Evolutionary conservation across 1,284 basidiomycete species (phyloP), one percentile per base, ranked within the genome.

Genomic region (Puccinia horiana): DNA sequence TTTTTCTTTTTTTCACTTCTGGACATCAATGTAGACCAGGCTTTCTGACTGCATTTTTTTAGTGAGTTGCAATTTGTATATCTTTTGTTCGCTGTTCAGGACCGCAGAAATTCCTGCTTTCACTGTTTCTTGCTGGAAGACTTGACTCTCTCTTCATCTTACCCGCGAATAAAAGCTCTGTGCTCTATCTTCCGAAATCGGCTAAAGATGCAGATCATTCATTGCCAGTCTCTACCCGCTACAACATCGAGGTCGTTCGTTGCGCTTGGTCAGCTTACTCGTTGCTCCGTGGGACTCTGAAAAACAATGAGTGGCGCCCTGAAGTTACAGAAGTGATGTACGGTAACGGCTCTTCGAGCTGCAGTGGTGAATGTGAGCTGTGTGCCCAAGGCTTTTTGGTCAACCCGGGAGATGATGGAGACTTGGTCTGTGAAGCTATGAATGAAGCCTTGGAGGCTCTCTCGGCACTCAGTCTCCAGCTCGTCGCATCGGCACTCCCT

Each of bases 401-500:
- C 40, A 77, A 77, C 32, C 40, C 65, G 3, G 67, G 35, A n/a
- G 69, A 63, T 70, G 67, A 73, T 29, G 78, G 69, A 1, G 78
- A 80, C 72, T 44, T 80, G 11, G 78, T 80, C 18, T 23, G 69
- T 23, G 78, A 80, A 20, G 78, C 78, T 2, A 80, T 80, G 78
- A 80, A 80, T 29, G 78, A 80, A 61, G 78, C 78, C 20, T 58
- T 80, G 32, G 78, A 80, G 40, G 78, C 78, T 56, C 72, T 80
- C 37, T 80, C 78, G 12, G 65, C 78, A 47, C n/a, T n/a, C n/a
- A n/a, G n/a, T n/a, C 65, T 80, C 44, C 78, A 73, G 47, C 56
- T 80, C 11, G 69, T 80, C 12, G 49, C 69, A 42, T 70, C 58
- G 9, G 52, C 67, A 11, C 69, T 80, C 26, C 44, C 73, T 26